Evolutionary conservation across 495 filamentous ascomycete genomes (phyloP).

Genomic region (Cercophora sp.): DNA sequence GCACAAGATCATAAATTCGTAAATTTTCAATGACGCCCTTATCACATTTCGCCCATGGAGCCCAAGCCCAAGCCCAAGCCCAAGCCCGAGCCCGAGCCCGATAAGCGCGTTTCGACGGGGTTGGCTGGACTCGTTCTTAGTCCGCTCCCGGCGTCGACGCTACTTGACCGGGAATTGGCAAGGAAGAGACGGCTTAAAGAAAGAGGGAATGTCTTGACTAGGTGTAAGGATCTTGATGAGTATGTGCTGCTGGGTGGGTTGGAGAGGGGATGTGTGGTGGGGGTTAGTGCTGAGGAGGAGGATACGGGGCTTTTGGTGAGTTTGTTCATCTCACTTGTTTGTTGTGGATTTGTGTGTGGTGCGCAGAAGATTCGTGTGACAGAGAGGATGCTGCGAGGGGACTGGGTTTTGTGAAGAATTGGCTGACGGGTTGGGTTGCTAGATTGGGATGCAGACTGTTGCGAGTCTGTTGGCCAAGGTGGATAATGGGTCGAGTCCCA

Average conservation of each 20-base stretch:
- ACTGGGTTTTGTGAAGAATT: neutral
- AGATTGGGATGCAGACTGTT: slow-evolving; percentile 38
- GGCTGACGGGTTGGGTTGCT: neutral
- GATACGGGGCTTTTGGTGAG: slow-evolving; percentile 38
- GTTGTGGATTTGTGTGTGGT: neutral
- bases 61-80: too few species aligned
- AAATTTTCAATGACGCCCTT: too few species aligned
- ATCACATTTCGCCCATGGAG: too few species aligned
- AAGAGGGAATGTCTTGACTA: slow-evolving; percentile 26
- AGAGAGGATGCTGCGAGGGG: neutral
- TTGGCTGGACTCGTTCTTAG: too few species aligned
- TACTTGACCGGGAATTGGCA: slow-evolving; percentile 27
- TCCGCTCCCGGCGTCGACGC: slow-evolving; percentile 14
- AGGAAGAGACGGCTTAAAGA: slow-evolving; percentile 12
- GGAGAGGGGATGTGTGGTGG: slow-evolving; percentile 45
- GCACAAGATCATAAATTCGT: too few species aligned
- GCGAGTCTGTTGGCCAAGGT: slow-evolving; percentile 18
- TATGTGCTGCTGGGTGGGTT: slow-evolving; percentile 41
- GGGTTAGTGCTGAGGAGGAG: slow-evolving; percentile 43
- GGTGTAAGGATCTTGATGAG: slow-evolving; percentile 44
- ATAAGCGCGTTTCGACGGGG: too few species aligned
- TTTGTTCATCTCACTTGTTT: slow-evolving; percentile 7
- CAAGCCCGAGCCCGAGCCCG: too few species aligned
- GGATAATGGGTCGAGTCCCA: neutral
- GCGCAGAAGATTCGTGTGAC: neutral